Evolutionary conservation across 495 filamentous ascomycete genomes (phyloP), one percentile per base, ranked within the genome.

Genomic region (Melanomma pulvis-pyrius): DNA sequence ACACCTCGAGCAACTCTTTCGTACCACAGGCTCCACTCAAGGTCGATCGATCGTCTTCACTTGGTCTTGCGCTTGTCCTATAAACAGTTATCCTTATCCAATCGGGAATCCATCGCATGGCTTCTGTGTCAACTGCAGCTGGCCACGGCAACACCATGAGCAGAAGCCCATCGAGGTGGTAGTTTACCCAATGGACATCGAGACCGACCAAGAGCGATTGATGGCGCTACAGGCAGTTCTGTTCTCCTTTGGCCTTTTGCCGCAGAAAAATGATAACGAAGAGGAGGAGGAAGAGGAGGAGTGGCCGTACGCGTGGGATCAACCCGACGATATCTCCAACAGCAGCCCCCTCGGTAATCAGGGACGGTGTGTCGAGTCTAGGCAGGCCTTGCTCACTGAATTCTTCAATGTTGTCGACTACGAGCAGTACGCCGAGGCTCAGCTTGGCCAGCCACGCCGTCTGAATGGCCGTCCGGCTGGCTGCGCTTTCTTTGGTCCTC

Each of bases 41-140:
- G 58, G 26, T 13, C 56, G 48, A 25, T 41, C 34, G 1, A 22
- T 67, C 34, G 56, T 49, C 19, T 67, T 61, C 30, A 46, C 30
- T 17, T 24, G 30, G 7, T 67, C 64, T 4, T 67, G 64, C 32
- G 34, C 56, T 41, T 67, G 47, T 48, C 64, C 64, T 0, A 13
- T 32, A 21, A 26, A n/a, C n/a, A n/a, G 44, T 29, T 65, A 54
- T 44, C 52, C 53, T 12, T n/a, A 59, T 41, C 41, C 51, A 41
- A 34, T 54, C 30, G 19, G 13, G 17, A 32, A 58, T 7, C 13
- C 21, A 26, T n/a, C n/a, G n/a, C n/a, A n/a, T n/a, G n/a, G n/a
- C n/a, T n/a, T n/a, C n/a, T 65, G 62, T n/a, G 36, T 30, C 22
- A 15, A 51, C 9, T 65, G 62, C 26, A 54, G 54, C 9, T 59